phyloP scores from a whole-genome alignment of 2,329 filamentous ascomycete genomes.

The Colletotrichum lupini region DNA sequence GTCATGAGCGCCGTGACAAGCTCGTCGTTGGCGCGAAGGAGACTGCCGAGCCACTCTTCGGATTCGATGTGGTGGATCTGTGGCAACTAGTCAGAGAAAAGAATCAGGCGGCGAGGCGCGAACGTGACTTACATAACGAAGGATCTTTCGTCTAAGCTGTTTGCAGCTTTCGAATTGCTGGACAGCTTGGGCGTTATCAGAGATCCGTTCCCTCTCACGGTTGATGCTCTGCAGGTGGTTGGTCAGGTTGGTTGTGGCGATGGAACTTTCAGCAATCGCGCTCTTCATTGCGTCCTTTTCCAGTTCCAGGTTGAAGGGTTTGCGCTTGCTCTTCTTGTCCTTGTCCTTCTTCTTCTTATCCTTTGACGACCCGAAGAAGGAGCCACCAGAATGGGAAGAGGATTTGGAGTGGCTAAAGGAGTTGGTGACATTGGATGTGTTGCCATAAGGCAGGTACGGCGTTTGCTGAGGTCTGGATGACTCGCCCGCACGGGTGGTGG shows the following conservation, averaged over 20 bases:
- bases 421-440: slow-evolving; percentile 35
- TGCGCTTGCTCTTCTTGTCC: slow-evolving; percentile 67
- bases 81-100: slow-evolving; percentile 36
- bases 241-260: slow-evolving; percentile 89
- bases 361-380: slow-evolving; percentile 56
- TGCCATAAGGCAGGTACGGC: slow-evolving; percentile 34
- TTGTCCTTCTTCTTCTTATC: slow-evolving; percentile 62
- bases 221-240: slow-evolving; percentile 93
- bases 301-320: slow-evolving; percentile 83
- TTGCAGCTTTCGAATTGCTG: slow-evolving; percentile 89
- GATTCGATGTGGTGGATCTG: slow-evolving; percentile 90
- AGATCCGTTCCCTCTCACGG: slow-evolving; percentile 87
- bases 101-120: neutral
- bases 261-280: slow-evolving; percentile 88
- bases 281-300: slow-evolving; percentile 90
- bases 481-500: slow-evolving; percentile 36
- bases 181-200: slow-evolving; percentile 81
- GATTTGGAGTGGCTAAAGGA: slow-evolving; percentile 48
- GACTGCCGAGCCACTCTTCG: slow-evolving; percentile 90
- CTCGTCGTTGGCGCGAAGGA: slow-evolving; percentile 95
- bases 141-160: slow-evolving; percentile 81
- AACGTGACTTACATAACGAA: slow-evolving; percentile 75
- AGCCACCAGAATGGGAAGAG: slow-evolving; percentile 48
- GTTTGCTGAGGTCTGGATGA: slow-evolving; percentile 44
- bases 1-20: slow-evolving; percentile 94